These are phyloP conservation scores for Sclerotinia glacialis DNA, from an alignment of 2,329 filamentous ascomycete genomes.

Conservation along the genomic window DNA sequence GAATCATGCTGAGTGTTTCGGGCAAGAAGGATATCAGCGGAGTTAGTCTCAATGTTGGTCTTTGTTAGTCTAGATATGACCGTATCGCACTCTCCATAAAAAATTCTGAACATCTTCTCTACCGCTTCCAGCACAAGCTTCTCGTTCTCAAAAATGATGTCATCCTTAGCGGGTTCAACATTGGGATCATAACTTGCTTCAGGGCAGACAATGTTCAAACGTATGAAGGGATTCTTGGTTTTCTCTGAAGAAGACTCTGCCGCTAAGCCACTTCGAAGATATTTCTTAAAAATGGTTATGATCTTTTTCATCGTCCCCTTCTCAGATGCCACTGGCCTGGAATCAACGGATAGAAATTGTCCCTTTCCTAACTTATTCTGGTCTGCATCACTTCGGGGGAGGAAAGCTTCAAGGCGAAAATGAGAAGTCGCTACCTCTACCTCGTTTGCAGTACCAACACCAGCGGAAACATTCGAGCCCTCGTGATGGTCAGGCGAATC, in stretches of 20 bases:
- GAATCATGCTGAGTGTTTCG: conserved; percentile 23
- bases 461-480: not conserved
- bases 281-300: conserved; percentile 50
- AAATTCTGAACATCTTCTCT: conserved; percentile 34
- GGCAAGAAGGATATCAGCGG: conserved; percentile 33
- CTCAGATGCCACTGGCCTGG: conserved; percentile 57
- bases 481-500: conserved; percentile 21
- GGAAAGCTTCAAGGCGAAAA: conserved; percentile 54
- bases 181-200: conserved; percentile 67
- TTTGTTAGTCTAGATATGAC: not conserved
- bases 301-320: conserved; percentile 61
- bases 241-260: conserved; percentile 30
- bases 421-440: not conserved
- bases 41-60: not conserved
- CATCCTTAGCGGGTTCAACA: conserved; percentile 68
- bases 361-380: conserved; percentile 47
- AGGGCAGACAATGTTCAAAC: conserved; percentile 61
- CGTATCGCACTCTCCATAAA: conserved; percentile 31
- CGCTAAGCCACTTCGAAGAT: conserved; percentile 42
- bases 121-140: conserved; percentile 41
- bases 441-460: not conserved
- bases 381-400: conserved; percentile 53
- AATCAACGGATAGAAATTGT: conserved; percentile 66
- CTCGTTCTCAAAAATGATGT: conserved; percentile 65
- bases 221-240: conserved; percentile 57